phyloP scores from a whole-genome alignment of 352 stramenopile genomes.

The Phytophthora ramorum region DNA sequence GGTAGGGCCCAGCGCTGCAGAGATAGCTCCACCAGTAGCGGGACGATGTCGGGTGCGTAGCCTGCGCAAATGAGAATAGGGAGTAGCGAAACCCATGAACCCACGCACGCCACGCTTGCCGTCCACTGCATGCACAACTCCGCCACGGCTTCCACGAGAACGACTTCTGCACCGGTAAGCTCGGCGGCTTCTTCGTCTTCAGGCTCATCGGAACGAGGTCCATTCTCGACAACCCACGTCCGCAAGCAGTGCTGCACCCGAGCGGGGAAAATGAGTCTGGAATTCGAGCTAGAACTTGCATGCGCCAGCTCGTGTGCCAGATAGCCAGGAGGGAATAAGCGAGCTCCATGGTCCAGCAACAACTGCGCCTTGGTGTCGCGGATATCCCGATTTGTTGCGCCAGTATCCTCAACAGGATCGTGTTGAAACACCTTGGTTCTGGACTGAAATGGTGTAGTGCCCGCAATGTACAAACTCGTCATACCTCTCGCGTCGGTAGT shows the following conservation, averaged over 20 bases:
- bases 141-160: constrained; percentile 3
- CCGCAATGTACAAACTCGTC: constrained; percentile 21
- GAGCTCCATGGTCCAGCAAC: constrained; percentile 15
- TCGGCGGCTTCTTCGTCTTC: constrained; percentile 6
- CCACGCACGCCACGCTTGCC: not conserved
- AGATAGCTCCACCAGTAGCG: constrained; percentile 25
- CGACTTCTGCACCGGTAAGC: not conserved
- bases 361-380: constrained; percentile 10
- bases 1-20: not conserved
- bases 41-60: constrained; percentile 25
- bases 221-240: constrained; percentile 12
- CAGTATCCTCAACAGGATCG: not conserved
- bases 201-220: not conserved
- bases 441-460: not conserved
- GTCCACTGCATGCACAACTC: constrained; percentile 27
- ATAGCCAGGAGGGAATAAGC: constrained; percentile 4
- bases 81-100: constrained; percentile 2
- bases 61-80: constrained; percentile 25
- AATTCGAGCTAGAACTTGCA: not conserved
- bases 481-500: constrained; percentile 5
- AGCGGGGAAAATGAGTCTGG: not conserved
- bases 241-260: constrained; percentile 10
- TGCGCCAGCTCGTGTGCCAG: not conserved
- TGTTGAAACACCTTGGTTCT: not conserved
- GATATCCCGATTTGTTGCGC: not conserved